These are phyloP conservation scores for Fusarium torulosum DNA, from an alignment of 2,329 filamentous ascomycete species.

Conservation along the genomic window DNA sequence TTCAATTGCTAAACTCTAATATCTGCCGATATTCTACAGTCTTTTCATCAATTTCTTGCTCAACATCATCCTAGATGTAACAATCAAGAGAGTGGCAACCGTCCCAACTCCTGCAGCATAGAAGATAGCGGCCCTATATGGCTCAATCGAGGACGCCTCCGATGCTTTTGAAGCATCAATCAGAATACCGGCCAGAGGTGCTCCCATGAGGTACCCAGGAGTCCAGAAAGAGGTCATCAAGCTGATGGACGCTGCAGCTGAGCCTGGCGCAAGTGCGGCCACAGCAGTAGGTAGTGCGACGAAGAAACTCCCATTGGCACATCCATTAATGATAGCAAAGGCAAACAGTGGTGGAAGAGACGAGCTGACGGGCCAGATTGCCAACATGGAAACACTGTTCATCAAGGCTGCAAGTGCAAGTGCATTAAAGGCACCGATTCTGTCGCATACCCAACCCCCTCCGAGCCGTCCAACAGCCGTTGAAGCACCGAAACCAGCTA, in stretches of 20 bases:
- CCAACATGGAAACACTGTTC: neutral
- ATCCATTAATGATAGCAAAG: constrained; percentile 9
- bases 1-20: neutral
- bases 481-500: neutral
- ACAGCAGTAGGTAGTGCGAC: constrained; percentile 25
- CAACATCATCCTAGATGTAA: neutral
- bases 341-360: neutral
- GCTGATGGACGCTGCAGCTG: constrained; percentile 1
- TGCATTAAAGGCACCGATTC: constrained; percentile 10
- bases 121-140: constrained; percentile 12
- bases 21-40: neutral
- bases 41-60: constrained; percentile 4
- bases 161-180: neutral
- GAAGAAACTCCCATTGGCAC: constrained; percentile 12
- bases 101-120: constrained; percentile 13
- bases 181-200: neutral
- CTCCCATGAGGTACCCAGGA: constrained; percentile 1
- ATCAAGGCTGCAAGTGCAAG: neutral
- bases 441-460: constrained; percentile 3
- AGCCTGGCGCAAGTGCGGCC: constrained; percentile 1
- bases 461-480: neutral
- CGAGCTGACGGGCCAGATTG: constrained; percentile 10
- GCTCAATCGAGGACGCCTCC: neutral
- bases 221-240: constrained; percentile 15
- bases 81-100: neutral